Conservation (phyloP, 2,329 filamentous ascomycete species). For the Cryphonectria parasitica region DNA sequence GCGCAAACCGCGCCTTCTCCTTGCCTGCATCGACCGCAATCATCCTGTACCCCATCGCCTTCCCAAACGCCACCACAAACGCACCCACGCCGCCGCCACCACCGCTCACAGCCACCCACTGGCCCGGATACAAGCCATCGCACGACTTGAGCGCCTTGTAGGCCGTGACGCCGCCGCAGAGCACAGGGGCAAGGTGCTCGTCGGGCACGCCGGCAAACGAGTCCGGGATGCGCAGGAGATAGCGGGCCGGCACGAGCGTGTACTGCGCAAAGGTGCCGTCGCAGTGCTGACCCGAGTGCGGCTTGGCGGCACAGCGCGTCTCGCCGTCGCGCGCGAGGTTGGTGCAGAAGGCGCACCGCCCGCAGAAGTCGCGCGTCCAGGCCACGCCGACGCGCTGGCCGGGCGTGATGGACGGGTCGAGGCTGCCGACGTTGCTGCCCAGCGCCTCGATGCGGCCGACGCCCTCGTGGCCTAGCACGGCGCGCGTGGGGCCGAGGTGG, state of each 20-base stretch:
- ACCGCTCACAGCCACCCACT: constrained; percentile 44
- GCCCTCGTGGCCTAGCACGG: constrained; percentile 50
- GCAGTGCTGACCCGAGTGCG: constrained; percentile 39
- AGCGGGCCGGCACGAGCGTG: constrained; percentile 41
- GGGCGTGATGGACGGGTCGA: constrained; percentile 34
- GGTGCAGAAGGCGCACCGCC: constrained; percentile 38
- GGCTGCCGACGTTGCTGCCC: constrained; percentile 38
- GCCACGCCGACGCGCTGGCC: constrained; percentile 45
- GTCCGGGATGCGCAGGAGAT: constrained; percentile 38
- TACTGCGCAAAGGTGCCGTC: constrained; percentile 48
- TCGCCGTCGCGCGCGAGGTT: constrained; percentile 39
- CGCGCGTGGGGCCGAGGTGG: constrained; percentile 40
- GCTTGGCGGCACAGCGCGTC: constrained; percentile 40
- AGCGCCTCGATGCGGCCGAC: constrained; percentile 45
- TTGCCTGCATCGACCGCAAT: constrained; percentile 44
- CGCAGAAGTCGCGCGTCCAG: constrained; percentile 45
- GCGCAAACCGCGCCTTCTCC: constrained; percentile 37
- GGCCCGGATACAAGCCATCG: constrained; percentile 38
- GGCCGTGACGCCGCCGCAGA: constrained; percentile 49
- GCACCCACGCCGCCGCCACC: constrained; percentile 46
- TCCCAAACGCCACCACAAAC: constrained; percentile 44
- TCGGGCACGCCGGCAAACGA: constrained; percentile 38
- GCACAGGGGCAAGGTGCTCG: constrained; percentile 44
- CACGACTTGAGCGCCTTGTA: constrained; percentile 45
- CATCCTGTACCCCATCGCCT: constrained; percentile 47